Percentiles rank a stretch among this genome's conserved stretches.
phyloP scores from a whole-genome alignment of 352 stramenopile genomes.

The Globisporangium cystogenes region DNA sequence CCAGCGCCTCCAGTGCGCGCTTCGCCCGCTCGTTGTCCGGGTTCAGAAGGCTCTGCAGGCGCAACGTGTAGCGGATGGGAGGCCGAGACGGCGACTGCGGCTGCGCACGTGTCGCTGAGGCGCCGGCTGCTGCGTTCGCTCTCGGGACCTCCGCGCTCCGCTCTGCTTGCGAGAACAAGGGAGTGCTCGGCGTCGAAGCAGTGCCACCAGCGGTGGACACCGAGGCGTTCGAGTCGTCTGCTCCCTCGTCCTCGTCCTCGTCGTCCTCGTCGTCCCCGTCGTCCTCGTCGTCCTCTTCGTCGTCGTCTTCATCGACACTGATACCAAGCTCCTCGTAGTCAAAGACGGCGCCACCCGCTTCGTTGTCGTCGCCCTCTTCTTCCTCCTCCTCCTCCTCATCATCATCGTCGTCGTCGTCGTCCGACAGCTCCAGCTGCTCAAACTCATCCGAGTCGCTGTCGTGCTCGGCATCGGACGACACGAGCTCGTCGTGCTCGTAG shows the following conservation, averaged over 20 bases:
- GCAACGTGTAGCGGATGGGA: slow-evolving; percentile 35
- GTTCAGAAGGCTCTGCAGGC: slow-evolving; percentile 44
- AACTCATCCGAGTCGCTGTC: slow-evolving; percentile 73
- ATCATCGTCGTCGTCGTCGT: slow-evolving; percentile 46
- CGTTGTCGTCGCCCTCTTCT: slow-evolving; percentile 12
- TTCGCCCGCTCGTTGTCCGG: slow-evolving; percentile 41
- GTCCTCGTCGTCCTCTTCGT: background rate
- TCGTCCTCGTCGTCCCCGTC: background rate
- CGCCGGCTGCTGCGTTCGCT: background rate
- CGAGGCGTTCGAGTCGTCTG: too few species aligned
- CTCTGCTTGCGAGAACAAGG: background rate
- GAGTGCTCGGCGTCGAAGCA: background rate
- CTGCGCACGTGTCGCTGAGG: background rate
- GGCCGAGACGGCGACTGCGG: background rate
- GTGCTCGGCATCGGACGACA: slow-evolving; percentile 57
- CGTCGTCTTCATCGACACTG: slow-evolving; percentile 6
- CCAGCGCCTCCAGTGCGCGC: slow-evolving; percentile 52
- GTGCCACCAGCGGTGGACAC: background rate
- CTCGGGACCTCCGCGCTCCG: background rate
- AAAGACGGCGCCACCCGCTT: slow-evolving; percentile 16
- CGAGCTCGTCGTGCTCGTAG: slow-evolving; percentile 77
- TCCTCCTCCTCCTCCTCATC: slow-evolving; percentile 17
- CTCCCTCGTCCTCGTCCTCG: background rate
- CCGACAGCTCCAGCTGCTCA: slow-evolving; percentile 67
- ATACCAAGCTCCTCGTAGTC: slow-evolving; percentile 19